Percentiles rank a stretch among this genome's conserved stretches.
These are phyloP conservation scores for Myriangium duriaei DNA, from an alignment of 2,329 filamentous ascomycete species.

Conservation along the genomic window DNA sequence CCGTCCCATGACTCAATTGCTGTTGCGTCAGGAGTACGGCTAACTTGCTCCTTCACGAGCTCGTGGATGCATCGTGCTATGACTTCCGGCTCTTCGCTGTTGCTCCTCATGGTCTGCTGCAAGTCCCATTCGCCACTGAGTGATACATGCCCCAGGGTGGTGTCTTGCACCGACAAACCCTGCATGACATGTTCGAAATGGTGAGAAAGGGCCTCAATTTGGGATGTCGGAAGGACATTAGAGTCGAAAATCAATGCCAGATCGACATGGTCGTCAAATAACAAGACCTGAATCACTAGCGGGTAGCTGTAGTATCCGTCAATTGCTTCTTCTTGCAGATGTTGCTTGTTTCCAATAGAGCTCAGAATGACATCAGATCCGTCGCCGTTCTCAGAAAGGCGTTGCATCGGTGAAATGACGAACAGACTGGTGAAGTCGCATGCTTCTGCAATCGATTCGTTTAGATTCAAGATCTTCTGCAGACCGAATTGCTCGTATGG, in stretches of 20 bases:
- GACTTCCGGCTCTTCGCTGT: slow-evolving; percentile 10
- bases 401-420: neutral
- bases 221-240: neutral
- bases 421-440: slow-evolving; percentile 30
- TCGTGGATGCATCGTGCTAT: slow-evolving; percentile 10
- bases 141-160: slow-evolving; percentile 19
- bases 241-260: slow-evolving; percentile 23
- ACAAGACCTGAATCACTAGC: slow-evolving; percentile 14
- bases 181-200: slow-evolving; percentile 22
- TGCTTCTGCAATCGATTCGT: slow-evolving; percentile 41
- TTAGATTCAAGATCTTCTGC: slow-evolving; percentile 28
- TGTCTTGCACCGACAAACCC: slow-evolving; percentile 20
- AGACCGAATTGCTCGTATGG: slow-evolving; percentile 27
- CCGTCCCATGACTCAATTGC: slow-evolving; percentile 6
- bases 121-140: slow-evolving; percentile 23
- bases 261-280: slow-evolving; percentile 34
- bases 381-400: slow-evolving; percentile 32
- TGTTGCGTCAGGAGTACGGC: neutral
- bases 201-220: slow-evolving; percentile 21
- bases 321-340: slow-evolving; percentile 11
- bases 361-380: slow-evolving; percentile 40
- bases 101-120: slow-evolving; percentile 11
- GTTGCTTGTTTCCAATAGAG: slow-evolving; percentile 7
- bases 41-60: slow-evolving; percentile 4
- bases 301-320: slow-evolving; percentile 13